A percentile compares a stretch with the other conserved stretches of the same genome.
Evolutionary conservation across 1,284 basidiomycete species (phyloP).

Genomic region (Termitomyces sp.): DNA sequence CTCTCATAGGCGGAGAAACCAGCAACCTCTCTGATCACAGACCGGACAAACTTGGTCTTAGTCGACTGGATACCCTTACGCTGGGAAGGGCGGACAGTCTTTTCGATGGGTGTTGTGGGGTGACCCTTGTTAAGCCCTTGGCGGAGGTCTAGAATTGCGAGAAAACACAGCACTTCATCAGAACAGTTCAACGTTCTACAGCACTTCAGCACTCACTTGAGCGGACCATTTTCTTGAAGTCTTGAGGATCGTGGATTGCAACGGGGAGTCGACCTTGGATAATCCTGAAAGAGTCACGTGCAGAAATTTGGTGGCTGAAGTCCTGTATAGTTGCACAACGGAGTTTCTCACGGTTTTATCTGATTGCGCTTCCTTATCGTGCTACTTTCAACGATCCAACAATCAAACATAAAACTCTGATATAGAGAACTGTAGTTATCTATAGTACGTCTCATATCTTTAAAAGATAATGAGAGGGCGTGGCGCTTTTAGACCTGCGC

Average conservation of each 20-base stretch:
- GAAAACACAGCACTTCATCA: constrained; percentile 4
- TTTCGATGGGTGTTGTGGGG: constrained; percentile 85
- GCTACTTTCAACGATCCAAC: neutral
- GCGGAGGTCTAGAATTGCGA: constrained; percentile 69
- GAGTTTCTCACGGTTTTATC: constrained; percentile 15
- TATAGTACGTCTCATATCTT: neutral
- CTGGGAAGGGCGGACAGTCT: constrained; percentile 78
- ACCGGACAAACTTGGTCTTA: constrained; percentile 89
- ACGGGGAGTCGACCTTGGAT: constrained; percentile 20
- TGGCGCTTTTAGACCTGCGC: constrained; percentile 28
- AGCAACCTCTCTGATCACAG: constrained; percentile 89
- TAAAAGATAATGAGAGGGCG: neutral
- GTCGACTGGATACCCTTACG: constrained; percentile 87
- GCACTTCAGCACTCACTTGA: constrained; percentile 48
- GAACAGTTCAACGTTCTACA: neutral
- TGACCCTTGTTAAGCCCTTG: constrained; percentile 91
- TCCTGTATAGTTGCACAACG: constrained; percentile 32
- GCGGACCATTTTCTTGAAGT: constrained; percentile 66
- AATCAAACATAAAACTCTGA: neutral
- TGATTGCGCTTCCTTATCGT: neutral
- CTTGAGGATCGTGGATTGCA: constrained; percentile 47
- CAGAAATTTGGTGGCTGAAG: constrained; percentile 24
- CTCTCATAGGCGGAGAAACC: constrained; percentile 99
- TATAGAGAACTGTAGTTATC: neutral
- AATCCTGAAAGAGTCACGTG: constrained; percentile 28